Evolutionary conservation across 2,329 filamentous ascomycete genomes (phyloP), one percentile per base, ranked within the genome.

Genomic region (Fusarium sp.): DNA sequence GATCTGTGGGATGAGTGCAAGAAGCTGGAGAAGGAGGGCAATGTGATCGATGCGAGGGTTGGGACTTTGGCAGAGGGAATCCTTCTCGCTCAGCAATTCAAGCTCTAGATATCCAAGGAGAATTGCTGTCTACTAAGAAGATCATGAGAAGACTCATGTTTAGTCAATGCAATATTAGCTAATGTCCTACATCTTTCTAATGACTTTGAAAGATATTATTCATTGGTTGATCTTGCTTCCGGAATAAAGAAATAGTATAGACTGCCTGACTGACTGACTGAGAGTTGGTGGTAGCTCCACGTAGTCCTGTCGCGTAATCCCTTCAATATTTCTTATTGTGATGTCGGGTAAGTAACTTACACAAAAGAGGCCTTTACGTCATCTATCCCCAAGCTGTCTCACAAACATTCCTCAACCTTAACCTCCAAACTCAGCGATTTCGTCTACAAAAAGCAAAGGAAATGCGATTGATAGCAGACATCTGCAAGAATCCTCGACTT

Each of bases 11-110:
- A 84, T 0, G 88, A 91, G 75, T 89, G 89, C 75, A 88, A 88
- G 76, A 85, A 78, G 67, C 82, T 94, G 2, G 91, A 94, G 75
- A 80, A 81, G 3, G 82, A 93, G 67, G 92, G 92, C 0, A 94
- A 87, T 77, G 92, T 91, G 2, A 92, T 96, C 70, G 92, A 96
- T 78, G 92, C 92, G 8, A 84, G 92, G 38, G 89, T 95, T 3
- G 92, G 90, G 2, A 92, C 91, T 7, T 79, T 95, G 45, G 92
- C 92, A 0, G 92, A 95, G 77, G 92, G 92, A 0, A 89, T 95
- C 62, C 89, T 94, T 75, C 80, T 93, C 66, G 90, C 90, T 20
- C 91, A 88, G 81, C 79, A 80, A 65, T 82, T 86, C 58, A 82
- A 80, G 69, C 74, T 86, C 26, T 83, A 69, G 23, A 30, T 7